Percentiles rank a stretch among this genome's conserved stretches.
These are phyloP conservation scores for Globisporangium canariense DNA, from an alignment of 352 stramenopile species.

Conservation along the genomic window DNA sequence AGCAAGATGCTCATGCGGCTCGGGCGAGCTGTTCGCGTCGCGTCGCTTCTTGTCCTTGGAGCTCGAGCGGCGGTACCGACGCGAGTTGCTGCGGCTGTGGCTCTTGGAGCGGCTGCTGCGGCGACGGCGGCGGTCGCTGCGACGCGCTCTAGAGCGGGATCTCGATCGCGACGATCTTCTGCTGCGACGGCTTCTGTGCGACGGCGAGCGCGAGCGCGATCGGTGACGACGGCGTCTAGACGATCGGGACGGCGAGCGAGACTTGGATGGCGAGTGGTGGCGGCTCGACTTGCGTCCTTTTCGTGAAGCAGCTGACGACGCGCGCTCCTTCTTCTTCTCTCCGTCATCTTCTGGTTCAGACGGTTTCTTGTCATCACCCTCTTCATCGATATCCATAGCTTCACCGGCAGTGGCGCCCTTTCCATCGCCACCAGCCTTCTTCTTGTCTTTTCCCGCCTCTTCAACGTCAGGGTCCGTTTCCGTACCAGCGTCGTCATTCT, in stretches of 20 bases:
- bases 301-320: neutral
- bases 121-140: constrained; percentile 39
- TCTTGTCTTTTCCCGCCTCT: constrained; percentile 10
- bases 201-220: constrained; percentile 49
- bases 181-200: constrained; percentile 40
- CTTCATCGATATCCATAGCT: constrained; percentile 18
- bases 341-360: constrained; percentile 1
- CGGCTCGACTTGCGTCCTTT: constrained; percentile 44
- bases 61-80: constrained; percentile 55
- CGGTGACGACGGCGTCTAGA: constrained; percentile 44
- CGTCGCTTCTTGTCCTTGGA: constrained; percentile 45
- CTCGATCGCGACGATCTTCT: constrained; percentile 38
- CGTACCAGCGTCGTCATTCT: constrained; percentile 20
- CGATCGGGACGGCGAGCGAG: constrained; percentile 53
- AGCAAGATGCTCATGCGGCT: constrained; percentile 39
- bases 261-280: constrained; percentile 48
- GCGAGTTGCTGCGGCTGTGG: constrained; percentile 45
- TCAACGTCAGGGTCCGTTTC: constrained; percentile 8
- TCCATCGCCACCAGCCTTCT: neutral
- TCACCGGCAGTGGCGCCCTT: constrained; percentile 16
- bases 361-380: neutral
- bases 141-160: constrained; percentile 40
- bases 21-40: constrained; percentile 51
- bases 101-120: constrained; percentile 44
- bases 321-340: constrained; percentile 18